phyloP scores from a whole-genome alignment of 495 filamentous ascomycete species.

The Hypoxylon rickii region DNA sequence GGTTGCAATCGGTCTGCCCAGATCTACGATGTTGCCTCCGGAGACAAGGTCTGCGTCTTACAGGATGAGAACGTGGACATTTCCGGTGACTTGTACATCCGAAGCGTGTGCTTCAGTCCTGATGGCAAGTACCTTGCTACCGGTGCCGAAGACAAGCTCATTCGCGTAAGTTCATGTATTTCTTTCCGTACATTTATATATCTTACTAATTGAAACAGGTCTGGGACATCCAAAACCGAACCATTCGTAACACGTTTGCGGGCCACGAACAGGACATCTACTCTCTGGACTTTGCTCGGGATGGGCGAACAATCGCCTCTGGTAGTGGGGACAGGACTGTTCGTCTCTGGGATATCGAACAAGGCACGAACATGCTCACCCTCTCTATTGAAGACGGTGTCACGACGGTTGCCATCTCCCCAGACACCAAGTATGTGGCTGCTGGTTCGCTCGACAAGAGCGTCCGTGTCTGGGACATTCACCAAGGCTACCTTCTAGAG shows the following conservation, averaged over 20 bases:
- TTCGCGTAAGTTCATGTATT: slow-evolving; percentile 65
- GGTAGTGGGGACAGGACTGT: slow-evolving; percentile 88
- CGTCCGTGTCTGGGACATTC: slow-evolving; percentile 86
- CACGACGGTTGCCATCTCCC: slow-evolving; percentile 90
- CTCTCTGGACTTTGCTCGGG: slow-evolving; percentile 86
- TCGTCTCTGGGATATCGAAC: slow-evolving; percentile 85
- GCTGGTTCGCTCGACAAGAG: slow-evolving; percentile 90
- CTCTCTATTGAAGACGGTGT: slow-evolving; percentile 89
- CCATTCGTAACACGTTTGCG: slow-evolving; percentile 79
- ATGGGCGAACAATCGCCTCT: slow-evolving; percentile 86
- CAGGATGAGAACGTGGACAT: slow-evolving; percentile 85
- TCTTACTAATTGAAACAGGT: slow-evolving; percentile 59
- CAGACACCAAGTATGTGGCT: slow-evolving; percentile 82
- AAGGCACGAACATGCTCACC: slow-evolving; percentile 71
- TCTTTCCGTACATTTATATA: not conserved
- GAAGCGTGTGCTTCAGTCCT: slow-evolving; percentile 91
- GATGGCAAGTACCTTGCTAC: slow-evolving; percentile 89
- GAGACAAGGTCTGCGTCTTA: slow-evolving; percentile 76
- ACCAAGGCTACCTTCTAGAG: slow-evolving; percentile 78
- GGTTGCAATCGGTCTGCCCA: slow-evolving; percentile 89
- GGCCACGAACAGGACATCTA: slow-evolving; percentile 95
- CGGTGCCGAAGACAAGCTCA: slow-evolving; percentile 89
- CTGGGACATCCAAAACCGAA: slow-evolving; percentile 79
- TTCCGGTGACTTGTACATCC: slow-evolving; percentile 84
- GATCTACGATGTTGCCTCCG: slow-evolving; percentile 83